Percentiles rank a stretch among this genome's conserved stretches.
Conservation (phyloP, 768 basidiomycete species). For the Amanita pseudoporphyria region DNA sequence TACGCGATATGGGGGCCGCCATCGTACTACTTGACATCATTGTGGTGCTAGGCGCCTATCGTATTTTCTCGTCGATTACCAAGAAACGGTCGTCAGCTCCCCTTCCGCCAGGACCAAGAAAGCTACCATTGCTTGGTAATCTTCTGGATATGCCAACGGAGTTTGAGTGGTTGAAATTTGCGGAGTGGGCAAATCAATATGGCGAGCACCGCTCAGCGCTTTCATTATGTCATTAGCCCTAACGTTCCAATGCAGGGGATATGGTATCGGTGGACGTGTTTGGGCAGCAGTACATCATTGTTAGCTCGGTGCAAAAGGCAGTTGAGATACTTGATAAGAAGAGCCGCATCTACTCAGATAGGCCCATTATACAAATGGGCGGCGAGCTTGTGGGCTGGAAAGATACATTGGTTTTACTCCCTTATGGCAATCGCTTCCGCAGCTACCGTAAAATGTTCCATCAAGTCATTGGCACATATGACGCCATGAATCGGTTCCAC, state of each 20-base stretch:
- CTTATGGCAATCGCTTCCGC: conserved; percentile 32
- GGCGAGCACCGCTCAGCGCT: conserved; percentile 13
- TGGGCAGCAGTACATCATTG: conserved; percentile 23
- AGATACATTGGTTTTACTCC: conserved; percentile 23
- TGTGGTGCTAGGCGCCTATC: background rate
- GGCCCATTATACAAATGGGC: conserved; percentile 35
- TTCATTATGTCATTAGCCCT: too few relatives aligned
- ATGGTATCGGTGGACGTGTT: conserved; percentile 1
- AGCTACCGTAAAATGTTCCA: conserved; percentile 32
- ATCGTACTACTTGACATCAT: background rate
- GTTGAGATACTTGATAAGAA: conserved; percentile 43
- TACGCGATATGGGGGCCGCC: background rate
- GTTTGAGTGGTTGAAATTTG: conserved; percentile 32
- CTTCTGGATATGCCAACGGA: conserved; percentile 31
- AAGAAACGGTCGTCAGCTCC: conserved; percentile 15
- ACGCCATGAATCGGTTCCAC: conserved; percentile 27
- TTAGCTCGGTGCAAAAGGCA: conserved; percentile 32
- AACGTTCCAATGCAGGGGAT: background rate
- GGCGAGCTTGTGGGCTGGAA: conserved; percentile 35
- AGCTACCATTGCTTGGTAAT: conserved; percentile 35
- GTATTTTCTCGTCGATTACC: background rate
- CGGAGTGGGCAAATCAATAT: conserved; percentile 32
- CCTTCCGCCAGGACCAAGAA: conserved; percentile 32
- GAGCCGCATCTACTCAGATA: conserved; percentile 45
- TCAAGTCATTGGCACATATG: conserved; percentile 28